A percentile compares a stretch with the other conserved stretches of the same genome.
These are phyloP conservation scores for Helianthus tuberosus DNA, from an alignment of 129 eudicot species.

Conservation along the genomic window DNA sequence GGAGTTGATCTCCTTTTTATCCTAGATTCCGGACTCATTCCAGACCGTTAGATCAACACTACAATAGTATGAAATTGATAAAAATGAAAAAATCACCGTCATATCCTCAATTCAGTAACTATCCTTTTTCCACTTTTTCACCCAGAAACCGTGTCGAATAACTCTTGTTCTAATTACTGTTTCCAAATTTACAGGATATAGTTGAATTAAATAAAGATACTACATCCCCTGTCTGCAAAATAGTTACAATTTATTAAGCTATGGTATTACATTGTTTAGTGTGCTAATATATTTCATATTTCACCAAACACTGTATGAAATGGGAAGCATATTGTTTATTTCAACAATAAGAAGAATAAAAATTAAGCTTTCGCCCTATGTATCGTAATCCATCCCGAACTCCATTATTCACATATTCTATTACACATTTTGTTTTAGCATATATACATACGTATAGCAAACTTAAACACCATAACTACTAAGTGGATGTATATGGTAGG, in stretches of 20 bases:
- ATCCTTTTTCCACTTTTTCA: neutral
- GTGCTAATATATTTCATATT: neutral
- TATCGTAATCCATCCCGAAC: neutral
- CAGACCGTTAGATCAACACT: neutral
- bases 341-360: neutral
- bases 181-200: conserved; percentile 1
- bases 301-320: neutral
- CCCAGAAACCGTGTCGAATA: neutral
- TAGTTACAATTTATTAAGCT: neutral
- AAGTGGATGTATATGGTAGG: conserved; percentile 1
- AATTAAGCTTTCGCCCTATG: neutral
- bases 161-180: neutral
- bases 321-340: neutral
- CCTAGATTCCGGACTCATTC: neutral
- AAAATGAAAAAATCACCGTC: neutral
- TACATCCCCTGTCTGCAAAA: neutral
- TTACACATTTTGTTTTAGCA: neutral
- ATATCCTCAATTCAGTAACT: neutral
- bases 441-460: neutral
- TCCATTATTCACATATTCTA: neutral
- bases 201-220: neutral
- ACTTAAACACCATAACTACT: conserved; percentile 1
- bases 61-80: neutral
- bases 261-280: neutral
- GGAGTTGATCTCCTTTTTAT: neutral